Evolutionary conservation across 2,329 filamentous ascomycete genomes (phyloP), one percentile per base, ranked within the genome.

Genomic region (Pseudocercospora cruenta): DNA sequence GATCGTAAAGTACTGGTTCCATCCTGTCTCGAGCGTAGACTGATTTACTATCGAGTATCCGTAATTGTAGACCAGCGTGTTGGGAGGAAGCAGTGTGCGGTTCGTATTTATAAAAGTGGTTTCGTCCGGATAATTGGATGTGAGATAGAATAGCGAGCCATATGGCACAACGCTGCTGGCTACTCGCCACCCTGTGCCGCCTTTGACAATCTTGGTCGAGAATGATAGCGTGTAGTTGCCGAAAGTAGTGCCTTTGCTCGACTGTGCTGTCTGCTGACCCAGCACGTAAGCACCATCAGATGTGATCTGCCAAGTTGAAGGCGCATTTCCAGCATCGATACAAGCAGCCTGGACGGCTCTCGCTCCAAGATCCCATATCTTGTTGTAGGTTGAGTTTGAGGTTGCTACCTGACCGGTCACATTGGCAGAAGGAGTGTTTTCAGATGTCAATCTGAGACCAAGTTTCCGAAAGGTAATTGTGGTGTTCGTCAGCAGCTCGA

Each of bases 311-410:
- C 79, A 78, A 16, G 72, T 75, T n/a, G 79, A 73, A 4, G 72
- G 73, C 5, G 79, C 78, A 1, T 78, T 77, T 0, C 76, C 77
- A 14, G 74, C 74, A 47, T 80, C 78, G 16, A 82, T 66, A 47
- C 80, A 82, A 1, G 79, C 74, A 7, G 72, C 72, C 16, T 76
- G 73, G 0, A 74, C 73, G 0, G 75, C 76, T 8, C 74, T 65
- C 3, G 77, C 77, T n/a, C 80, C 80, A 2, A 82, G 75, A 3
- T 74, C 74, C 73, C 79, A 80, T 14, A 82, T 76, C 14, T 73
- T 70, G 60, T 80, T 76, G 26, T 78, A 75, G 0, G 69, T 45
- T 4, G 68, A 64, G 63, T 81, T 74, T 8, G 74, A 74, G 6
- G 72, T 74, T 5, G 65, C 53, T 31, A 81, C 75, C 5, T 72